Base-by-base conservation (phyloP, 345 rosid genomes). In the Linum lewisii region DNA sequence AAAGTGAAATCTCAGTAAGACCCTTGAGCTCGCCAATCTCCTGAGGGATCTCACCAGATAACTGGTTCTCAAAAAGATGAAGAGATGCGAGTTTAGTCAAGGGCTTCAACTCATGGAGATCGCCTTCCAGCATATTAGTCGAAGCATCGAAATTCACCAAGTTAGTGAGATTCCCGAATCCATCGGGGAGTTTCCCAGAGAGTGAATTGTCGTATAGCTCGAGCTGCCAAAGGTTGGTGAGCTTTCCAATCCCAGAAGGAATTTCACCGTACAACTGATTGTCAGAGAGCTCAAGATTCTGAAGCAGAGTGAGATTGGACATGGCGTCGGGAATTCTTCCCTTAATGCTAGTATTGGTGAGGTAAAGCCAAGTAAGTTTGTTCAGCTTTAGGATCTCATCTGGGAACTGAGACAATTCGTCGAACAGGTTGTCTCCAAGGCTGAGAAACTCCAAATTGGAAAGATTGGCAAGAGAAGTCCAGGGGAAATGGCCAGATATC, bases 241-340 rank as follows among this genome's bases (percentile, higher is more conserved):
- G 59, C 36, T 25, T 55, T 3, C 36, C 59, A 7, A 55, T 24
- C 59, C 36, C 34, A 6, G 59, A 5, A 0, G 59, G 59, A 9
- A 55, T 25, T 8, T 26, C 36, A 15, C 59, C 59, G 13, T 2
- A 55, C 36, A 55, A 23, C 4, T 29, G 34, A 60, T 84, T 87
- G 67, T 81, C 84, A 4, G 95, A 69, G 32, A 91, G 79, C 57
- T 91, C 96, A 15, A 91, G 77, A 70, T 87, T 81, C 58, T 76
- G 60, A 0, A 91, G 79, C 69, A 9, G 75, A 25, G 66, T 67
- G 20, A 91, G 86, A 65, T 76, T 81, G 9, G 67, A 65, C 29
- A 91, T 84, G n/a, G 59, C 75, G 14, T 81, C 83, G 0, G 95
- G 96, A 67, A 91, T 86, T 79, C 65, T 54, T 24, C 95, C 98